Evolutionary conservation across 306 rosid species (phyloP), one percentile per base, ranked within the genome.

Genomic region (Boehmeria nivea): DNA sequence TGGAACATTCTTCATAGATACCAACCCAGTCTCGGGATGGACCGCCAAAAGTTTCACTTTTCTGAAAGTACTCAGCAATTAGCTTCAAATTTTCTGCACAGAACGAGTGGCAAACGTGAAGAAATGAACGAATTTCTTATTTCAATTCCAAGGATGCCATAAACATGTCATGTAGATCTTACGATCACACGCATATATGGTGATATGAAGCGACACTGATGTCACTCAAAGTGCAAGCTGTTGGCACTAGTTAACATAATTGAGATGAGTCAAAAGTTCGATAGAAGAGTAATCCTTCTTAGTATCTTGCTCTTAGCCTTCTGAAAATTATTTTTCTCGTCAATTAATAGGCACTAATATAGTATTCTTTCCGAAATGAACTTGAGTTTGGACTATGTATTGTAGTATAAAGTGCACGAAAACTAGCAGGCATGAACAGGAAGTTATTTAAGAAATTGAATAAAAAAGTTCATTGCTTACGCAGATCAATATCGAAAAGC

Each of bases 31-130:
- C 97, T 73, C 80, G 78, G n/a, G 86, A 33, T 52, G 94, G 84
- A 64, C 97, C 94, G 20, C 97, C 97, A 34, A 89, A 57, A 60
- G 83, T 71, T 83, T 89, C 95, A 79, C 90, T 89, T 70, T 40
- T 79, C 74, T 89, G 97, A 74, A 89, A 89, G 61, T 89, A 89
- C 66, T 86, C 97, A 34, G 97, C 97, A 67, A 89, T 86, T 63
- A 89, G 76, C 86, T 86, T 89, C 62, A 89, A 64, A 77, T 89
- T 89, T 69, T 66, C 97, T 89, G 88, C 47, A 66, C 31, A 57
- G 60, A 43, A 69, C n/a, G n/a, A n/a, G n/a, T n/a, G n/a, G n/a
- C n/a, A n/a, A n/a, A 48, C 51, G 68, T 46, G 55, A 38, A 37
- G 56, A 71, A 59, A 52, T 40, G 37, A 4, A 55, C n/a, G 17